Conservation (phyloP, 176 grass and related monocot species). For the Lolium rigidum region DNA sequence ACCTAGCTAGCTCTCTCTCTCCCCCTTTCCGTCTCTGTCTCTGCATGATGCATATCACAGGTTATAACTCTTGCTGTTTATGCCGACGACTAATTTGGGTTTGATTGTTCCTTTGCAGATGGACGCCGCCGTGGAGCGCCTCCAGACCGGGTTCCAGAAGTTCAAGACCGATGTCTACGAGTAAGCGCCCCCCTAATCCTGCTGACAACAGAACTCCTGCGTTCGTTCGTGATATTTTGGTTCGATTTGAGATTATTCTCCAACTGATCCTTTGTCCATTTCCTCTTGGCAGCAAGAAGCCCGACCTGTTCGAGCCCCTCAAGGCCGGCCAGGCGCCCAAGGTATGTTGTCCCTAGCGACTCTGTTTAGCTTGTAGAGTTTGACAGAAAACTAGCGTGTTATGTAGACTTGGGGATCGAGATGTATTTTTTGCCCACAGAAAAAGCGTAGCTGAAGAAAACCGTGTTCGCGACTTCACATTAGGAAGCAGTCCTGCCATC, state of each 20-base stretch:
- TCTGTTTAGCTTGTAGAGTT: background rate
- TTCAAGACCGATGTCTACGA: slow-evolving; percentile 88
- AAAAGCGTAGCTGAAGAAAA: background rate
- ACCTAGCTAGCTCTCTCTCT: background rate
- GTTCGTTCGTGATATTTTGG: background rate
- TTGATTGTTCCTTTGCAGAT: slow-evolving; percentile 50
- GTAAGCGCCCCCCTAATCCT: slow-evolving; percentile 34
- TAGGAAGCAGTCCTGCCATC: background rate
- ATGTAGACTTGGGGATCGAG: too few species aligned
- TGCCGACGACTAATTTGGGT: background rate
- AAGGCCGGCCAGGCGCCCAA: slow-evolving; percentile 74
- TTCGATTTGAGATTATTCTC: background rate
- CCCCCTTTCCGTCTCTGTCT: background rate
- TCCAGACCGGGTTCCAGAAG: slow-evolving; percentile 68
- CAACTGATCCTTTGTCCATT: background rate
- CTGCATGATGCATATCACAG: background rate
- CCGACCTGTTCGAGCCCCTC: slow-evolving; percentile 72
- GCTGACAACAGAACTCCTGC: background rate
- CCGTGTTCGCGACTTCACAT: background rate
- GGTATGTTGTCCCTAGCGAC: slow-evolving; percentile 40
- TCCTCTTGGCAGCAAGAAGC: slow-evolving; percentile 67
- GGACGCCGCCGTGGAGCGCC: slow-evolving; percentile 67
- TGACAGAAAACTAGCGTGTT: too few species aligned
- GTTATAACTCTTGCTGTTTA: background rate
- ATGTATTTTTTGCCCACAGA: background rate